A percentile compares a stretch with the other conserved stretches of the same genome.
Evolutionary conservation across 192 early-diverging fungal genomes (phyloP).

Genomic region (Entophlyctis helioformis): DNA sequence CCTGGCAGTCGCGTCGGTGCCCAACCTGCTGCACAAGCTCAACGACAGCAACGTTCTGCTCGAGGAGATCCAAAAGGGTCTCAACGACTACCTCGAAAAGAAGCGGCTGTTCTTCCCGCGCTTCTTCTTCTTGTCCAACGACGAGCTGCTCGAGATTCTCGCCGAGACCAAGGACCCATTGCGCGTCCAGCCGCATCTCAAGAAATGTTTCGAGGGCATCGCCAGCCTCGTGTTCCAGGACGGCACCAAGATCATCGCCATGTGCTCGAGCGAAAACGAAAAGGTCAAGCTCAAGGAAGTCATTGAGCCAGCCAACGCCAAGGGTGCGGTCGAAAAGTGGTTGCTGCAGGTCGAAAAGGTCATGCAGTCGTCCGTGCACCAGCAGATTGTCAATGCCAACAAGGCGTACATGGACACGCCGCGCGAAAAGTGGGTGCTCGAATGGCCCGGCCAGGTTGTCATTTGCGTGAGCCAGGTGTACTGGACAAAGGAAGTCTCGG

Average conservation of each 20-base stretch:
- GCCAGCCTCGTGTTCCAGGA: conserved; percentile 43
- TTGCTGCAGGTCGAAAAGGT: conserved; percentile 47
- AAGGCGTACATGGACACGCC: conserved; percentile 41
- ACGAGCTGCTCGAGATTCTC: conserved; percentile 47
- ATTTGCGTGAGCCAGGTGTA: conserved; percentile 49
- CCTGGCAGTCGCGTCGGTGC: conserved; percentile 24
- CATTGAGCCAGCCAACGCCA: conserved; percentile 46
- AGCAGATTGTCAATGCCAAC: conserved; percentile 33
- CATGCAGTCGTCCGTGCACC: conserved; percentile 45
- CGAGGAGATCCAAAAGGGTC: conserved; percentile 50
- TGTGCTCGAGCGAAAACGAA: conserved; percentile 51
- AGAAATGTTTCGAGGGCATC: conserved; percentile 53
- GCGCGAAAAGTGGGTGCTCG: conserved; percentile 42
- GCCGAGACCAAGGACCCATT: conserved; percentile 49
- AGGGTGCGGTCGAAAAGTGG: conserved; percentile 51
- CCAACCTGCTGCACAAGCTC: conserved; percentile 25
- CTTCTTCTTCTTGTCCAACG: conserved; percentile 53
- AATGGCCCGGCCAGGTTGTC: conserved; percentile 48
- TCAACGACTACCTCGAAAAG: conserved; percentile 52
- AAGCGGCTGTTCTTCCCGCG: conserved; percentile 49
- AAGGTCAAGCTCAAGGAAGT: conserved; percentile 44
- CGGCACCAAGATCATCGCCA: conserved; percentile 43
- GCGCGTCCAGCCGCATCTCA: conserved; percentile 46
- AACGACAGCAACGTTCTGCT: conserved; percentile 39
- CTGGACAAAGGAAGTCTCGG: conserved; percentile 48